Evolutionary conservation across 176 grass and related monocot species (phyloP).

Genomic region (Aegilops bicornis): DNA sequence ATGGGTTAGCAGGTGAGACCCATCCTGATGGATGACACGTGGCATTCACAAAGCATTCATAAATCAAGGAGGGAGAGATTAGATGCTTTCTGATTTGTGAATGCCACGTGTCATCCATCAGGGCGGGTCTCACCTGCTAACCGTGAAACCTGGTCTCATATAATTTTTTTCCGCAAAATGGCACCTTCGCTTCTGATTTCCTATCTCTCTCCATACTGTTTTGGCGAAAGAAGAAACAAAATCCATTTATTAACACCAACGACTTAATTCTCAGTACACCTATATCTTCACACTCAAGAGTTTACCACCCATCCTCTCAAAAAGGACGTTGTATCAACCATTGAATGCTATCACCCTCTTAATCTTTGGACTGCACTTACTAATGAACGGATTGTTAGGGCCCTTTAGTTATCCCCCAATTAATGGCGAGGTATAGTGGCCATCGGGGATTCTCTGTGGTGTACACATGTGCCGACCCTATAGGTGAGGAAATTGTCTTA

Average conservation of each 20-base stretch:
- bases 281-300: conserved; percentile 47
- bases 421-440: not conserved
- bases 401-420: conserved; percentile 38
- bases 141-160: too few relatives aligned
- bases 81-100: too few relatives aligned
- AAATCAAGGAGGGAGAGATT: too few relatives aligned
- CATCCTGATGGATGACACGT: too few relatives aligned
- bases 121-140: too few relatives aligned
- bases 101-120: too few relatives aligned
- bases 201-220: not conserved
- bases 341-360: conserved; percentile 48
- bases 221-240: not conserved
- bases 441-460: too few relatives aligned
- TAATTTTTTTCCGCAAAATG: too few relatives aligned
- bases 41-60: too few relatives aligned
- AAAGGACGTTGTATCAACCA: conserved; percentile 19
- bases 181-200: too few relatives aligned
- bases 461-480: not conserved
- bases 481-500: too few relatives aligned
- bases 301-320: conserved; percentile 19
- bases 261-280: conserved; percentile 32
- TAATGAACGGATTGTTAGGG: conserved; percentile 33
- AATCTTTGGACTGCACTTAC: not conserved
- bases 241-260: conserved; percentile 33
- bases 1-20: too few relatives aligned